Conservation (phyloP, 306 rosid species). For the Amphicarpaea edgeworthii region DNA sequence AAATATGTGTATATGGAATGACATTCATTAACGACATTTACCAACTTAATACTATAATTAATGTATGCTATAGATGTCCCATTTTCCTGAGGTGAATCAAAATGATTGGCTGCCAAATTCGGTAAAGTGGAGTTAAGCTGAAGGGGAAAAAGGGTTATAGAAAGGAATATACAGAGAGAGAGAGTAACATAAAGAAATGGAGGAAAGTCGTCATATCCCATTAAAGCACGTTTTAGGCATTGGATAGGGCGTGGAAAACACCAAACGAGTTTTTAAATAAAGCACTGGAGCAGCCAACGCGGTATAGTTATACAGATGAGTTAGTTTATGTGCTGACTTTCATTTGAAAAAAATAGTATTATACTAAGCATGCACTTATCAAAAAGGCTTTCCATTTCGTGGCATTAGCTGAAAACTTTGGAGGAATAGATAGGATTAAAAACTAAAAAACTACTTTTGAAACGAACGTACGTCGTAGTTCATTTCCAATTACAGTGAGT, state of each 20-base stretch:
- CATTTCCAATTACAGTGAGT: conserved; percentile 38
- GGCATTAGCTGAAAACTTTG: conserved; percentile 43
- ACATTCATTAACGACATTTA: background rate
- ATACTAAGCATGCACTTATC: conserved; percentile 26
- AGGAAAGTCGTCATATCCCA: conserved; percentile 37
- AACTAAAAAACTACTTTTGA: conserved; percentile 28
- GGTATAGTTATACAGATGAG: background rate
- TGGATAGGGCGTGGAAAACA: conserved; percentile 27
- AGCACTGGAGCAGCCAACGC: conserved; percentile 29
- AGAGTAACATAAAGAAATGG: conserved; percentile 33
- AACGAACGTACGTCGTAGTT: conserved; percentile 22
- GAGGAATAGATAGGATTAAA: conserved; percentile 24
- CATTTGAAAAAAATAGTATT: conserved; percentile 21
- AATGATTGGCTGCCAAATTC: conserved; percentile 42
- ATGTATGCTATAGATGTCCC: background rate
- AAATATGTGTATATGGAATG: no score
- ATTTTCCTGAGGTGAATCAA: conserved; percentile 32
- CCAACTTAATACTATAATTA: background rate
- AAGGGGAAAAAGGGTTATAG: background rate
- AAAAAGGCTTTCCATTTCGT: background rate
- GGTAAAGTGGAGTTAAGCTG: conserved; percentile 36
- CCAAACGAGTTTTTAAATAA: background rate
- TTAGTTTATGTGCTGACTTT: conserved; percentile 38
- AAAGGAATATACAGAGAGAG: background rate
- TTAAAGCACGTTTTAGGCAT: conserved; percentile 40